Percentiles rank a stretch among this genome's conserved stretches.
These are phyloP conservation scores for Debaryomyces subglobosus DNA, from an alignment of 1,139 yeast genomes.

Conservation along the genomic window DNA sequence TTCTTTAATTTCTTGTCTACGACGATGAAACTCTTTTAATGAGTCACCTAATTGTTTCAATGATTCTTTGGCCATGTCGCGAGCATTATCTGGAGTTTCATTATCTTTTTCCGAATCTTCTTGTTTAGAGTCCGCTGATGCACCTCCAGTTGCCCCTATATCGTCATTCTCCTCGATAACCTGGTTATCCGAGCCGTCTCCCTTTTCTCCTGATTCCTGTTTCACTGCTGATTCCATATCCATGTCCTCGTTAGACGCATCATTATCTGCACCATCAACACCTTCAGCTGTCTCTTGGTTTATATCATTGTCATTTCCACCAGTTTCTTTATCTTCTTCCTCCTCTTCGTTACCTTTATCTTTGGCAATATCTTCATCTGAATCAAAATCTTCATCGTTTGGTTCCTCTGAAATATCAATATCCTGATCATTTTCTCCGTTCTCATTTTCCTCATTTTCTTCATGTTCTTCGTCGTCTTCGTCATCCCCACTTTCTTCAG, in stretches of 20 bases:
- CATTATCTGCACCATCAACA: slow-evolving; percentile 52
- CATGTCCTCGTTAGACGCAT: slow-evolving; percentile 54
- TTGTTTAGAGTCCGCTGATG: slow-evolving; percentile 47
- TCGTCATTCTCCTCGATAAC: slow-evolving; percentile 69
- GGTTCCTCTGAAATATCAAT: slow-evolving; percentile 26
- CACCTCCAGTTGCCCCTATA: slow-evolving; percentile 70
- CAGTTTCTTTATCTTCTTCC: slow-evolving; percentile 26
- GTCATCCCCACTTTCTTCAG: slow-evolving; percentile 24
- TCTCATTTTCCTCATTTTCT: slow-evolving; percentile 24
- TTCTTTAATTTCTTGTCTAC: slow-evolving; percentile 82
- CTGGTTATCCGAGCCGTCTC: slow-evolving; percentile 77
- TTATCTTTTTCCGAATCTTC: slow-evolving; percentile 36
- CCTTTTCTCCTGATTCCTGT: slow-evolving; percentile 70
- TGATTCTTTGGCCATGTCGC: slow-evolving; percentile 77
- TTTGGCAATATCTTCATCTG: slow-evolving; percentile 19
- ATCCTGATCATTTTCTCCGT: slow-evolving; percentile 11
- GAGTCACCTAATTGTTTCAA: slow-evolving; percentile 90
- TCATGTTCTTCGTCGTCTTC: slow-evolving; percentile 24
- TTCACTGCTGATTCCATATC: slow-evolving; percentile 71
- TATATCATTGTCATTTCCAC: slow-evolving; percentile 22
- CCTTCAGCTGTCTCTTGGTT: slow-evolving; percentile 40
- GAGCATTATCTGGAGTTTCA: slow-evolving; percentile 55
- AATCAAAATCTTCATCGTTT: slow-evolving; percentile 22
- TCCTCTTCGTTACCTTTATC: slow-evolving; percentile 20
- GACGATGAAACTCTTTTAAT: slow-evolving; percentile 86